Conservation (phyloP, 441 rosid species). For the Adansonia rubrostipa region DNA sequence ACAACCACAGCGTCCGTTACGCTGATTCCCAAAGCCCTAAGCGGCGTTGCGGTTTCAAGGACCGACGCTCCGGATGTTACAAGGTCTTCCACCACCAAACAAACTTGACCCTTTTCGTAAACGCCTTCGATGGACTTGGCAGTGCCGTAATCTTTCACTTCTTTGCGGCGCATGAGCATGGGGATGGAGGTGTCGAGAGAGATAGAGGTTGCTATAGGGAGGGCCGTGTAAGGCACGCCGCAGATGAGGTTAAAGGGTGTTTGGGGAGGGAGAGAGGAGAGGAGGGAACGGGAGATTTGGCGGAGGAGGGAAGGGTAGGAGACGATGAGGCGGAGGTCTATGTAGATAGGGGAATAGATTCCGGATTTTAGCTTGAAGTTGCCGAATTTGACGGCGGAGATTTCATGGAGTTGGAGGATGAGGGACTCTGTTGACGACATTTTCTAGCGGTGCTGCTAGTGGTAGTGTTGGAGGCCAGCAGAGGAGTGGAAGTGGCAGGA, state of each 20-base stretch:
- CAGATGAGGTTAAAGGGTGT: constrained; percentile 65
- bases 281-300: constrained; percentile 68
- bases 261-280: constrained; percentile 63
- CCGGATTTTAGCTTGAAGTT: constrained; percentile 94
- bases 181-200: constrained; percentile 68
- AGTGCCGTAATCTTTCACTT: constrained; percentile 86
- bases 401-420: constrained; percentile 81
- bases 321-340: constrained; percentile 95
- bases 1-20: constrained; percentile 89
- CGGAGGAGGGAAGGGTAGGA: constrained; percentile 78
- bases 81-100: constrained; percentile 79
- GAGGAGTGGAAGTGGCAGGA: neutral
- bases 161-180: constrained; percentile 95
- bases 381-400: constrained; percentile 89
- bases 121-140: constrained; percentile 81
- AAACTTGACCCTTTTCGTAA: constrained; percentile 58
- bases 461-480: neutral
- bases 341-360: constrained; percentile 84
- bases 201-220: constrained; percentile 86
- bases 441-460: neutral
- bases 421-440: constrained; percentile 77
- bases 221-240: constrained; percentile 94
- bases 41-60: constrained; percentile 81
- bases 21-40: constrained; percentile 69
- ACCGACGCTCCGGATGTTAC: constrained; percentile 92